Percentiles rank a stretch among this genome's conserved stretches.
Conservation (phyloP, 2,329 filamentous ascomycete species). For the Talaromyces sp. region DNA sequence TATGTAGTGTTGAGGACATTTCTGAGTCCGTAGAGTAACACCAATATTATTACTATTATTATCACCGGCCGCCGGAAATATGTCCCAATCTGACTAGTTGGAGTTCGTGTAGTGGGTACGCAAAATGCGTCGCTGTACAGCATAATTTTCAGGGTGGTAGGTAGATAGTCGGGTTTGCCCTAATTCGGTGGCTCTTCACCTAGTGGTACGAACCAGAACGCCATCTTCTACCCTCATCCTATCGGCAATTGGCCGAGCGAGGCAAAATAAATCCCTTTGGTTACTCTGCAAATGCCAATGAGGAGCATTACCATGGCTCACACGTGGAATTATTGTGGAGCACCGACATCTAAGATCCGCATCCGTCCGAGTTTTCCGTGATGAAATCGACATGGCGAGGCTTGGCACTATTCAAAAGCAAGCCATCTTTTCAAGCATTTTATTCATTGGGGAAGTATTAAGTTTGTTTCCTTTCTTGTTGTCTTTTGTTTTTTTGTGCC, state of each 20-base stretch:
- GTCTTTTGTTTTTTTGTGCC: not conserved
- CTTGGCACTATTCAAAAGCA: no score
- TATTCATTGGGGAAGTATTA: not conserved
- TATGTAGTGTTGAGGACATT: not conserved
- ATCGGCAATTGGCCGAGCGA: not conserved
- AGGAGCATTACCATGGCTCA: not conserved
- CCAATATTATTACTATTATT: not conserved
- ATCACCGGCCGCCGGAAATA: not conserved
- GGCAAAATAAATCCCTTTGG: not conserved
- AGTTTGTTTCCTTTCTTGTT: no score
- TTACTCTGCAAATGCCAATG: not conserved
- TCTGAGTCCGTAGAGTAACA: not conserved
- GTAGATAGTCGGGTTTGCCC: not conserved
- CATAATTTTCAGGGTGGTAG: not conserved
- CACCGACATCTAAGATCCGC: not conserved
- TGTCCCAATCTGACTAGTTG: not conserved
- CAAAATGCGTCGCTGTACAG: not conserved
- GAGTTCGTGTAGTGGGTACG: not conserved
- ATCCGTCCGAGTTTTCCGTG: no score
- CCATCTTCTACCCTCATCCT: no score
- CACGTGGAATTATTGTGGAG: not conserved
- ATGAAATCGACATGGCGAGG: no score
- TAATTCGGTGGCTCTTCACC: not conserved
- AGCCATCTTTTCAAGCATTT: not conserved
- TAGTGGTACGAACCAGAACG: not conserved